phyloP scores from a whole-genome alignment of 371 early-diverging fungal genomes.

The Mucor plumbeus region DNA sequence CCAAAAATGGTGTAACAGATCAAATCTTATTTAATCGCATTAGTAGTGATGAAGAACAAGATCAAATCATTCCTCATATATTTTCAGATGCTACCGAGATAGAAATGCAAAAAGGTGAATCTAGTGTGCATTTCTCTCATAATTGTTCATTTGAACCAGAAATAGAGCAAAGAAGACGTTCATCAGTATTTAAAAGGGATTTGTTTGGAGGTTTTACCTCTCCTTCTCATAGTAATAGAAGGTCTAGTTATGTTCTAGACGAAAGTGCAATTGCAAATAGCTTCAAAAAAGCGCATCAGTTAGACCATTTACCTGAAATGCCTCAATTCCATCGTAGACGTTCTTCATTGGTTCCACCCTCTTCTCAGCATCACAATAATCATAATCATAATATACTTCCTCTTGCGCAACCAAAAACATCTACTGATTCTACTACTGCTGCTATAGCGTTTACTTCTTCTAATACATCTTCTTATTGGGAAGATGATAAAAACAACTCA shows the following conservation, averaged over 20 bases:
- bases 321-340: background rate
- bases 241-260: slow-evolving; percentile 34
- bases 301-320: background rate
- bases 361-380: background rate
- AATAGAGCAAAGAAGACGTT: slow-evolving; percentile 12
- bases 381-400: slow-evolving; percentile 6
- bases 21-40: slow-evolving; percentile 2
- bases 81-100: background rate
- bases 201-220: background rate
- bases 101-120: background rate
- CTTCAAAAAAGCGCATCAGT: slow-evolving; percentile 1
- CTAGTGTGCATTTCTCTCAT: background rate
- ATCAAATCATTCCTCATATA: background rate
- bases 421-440: background rate
- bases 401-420: background rate
- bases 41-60: background rate
- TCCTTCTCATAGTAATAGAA: background rate
- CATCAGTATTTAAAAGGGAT: slow-evolving; percentile 5
- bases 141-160: background rate
- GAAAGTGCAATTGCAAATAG: slow-evolving; percentile 27
- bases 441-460: background rate
- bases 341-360: background rate
- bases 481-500: slow-evolving; percentile 1
- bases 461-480: background rate
- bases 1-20: background rate